Evolutionary conservation across 306 rosid genomes (phyloP), one percentile per base, ranked within the genome.

Genomic region (Adenanthera pavonina): DNA sequence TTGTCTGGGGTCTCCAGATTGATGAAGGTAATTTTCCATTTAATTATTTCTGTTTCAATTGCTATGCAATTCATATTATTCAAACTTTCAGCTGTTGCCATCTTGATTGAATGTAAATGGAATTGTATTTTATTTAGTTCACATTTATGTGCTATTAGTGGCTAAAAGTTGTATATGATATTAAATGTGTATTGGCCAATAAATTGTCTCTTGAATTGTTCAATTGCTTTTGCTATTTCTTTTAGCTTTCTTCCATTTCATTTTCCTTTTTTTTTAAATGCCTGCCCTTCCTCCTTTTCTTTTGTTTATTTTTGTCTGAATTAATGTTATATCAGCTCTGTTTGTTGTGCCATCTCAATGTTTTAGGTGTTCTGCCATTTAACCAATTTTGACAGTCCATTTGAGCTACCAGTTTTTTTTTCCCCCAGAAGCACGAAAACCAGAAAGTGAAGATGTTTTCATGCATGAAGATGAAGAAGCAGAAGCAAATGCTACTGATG

Each of bases 1-100:
- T 92, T 89, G 96, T 95, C 71, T 92, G 92, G 96, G 92, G 99
- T 85, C 93, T 93, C 79, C 98, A 92, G 86, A 90, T 93, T 81
- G 99, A 89, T 75, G 96, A 95, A 92, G 98, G 99, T 93, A 85
- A 46, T 11, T 65, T 81, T 47, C 59, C 36, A 6, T 51, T 15
- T 41, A 44, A n/a, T 46, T 69, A 48, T 56, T 19, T 64, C 35
- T 46, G 38, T 71, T 78, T 52, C 53, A 20, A 33, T 67, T 64
- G 30, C 65, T 49, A 20, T 52, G 34, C 43, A 20, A 33, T 80
- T 75, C 44, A 56, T 73, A 41, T 57, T 56, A 68, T 59, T 69
- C 20, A 48, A 70, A 35, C 14, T 12, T 76, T 76, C 41, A 75
- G 75, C 57, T 75, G 46, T 51, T 47, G 38, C 57, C 64, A 77